Evolutionary conservation across 768 basidiomycete genomes (phyloP).

Genomic region (Tephrocybe sp.): DNA sequence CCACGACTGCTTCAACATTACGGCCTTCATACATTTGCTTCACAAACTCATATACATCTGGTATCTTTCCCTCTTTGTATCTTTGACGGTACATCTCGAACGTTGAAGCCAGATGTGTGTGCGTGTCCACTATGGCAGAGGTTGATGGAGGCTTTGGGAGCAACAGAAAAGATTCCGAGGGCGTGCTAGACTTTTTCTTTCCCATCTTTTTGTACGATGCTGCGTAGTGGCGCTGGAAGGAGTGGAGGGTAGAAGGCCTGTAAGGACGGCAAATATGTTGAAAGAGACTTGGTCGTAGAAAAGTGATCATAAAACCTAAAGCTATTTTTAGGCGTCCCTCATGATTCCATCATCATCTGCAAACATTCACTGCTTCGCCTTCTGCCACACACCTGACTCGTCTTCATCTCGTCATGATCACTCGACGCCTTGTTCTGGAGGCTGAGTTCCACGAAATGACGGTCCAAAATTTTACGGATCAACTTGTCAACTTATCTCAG

Average conservation of each 20-base stretch:
- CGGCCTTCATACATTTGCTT: constrained; percentile 55
- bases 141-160: constrained; percentile 34
- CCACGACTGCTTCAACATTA: constrained; percentile 66
- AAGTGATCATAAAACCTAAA: constrained; percentile 5
- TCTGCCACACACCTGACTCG: no score
- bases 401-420: no score
- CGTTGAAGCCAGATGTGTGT: constrained; percentile 80
- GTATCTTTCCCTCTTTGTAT: constrained; percentile 55
- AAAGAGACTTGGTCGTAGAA: constrained; percentile 1
- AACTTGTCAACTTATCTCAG: no score
- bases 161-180: constrained; percentile 33
- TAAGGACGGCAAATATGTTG: constrained; percentile 2
- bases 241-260: neutral
- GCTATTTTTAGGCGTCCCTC: constrained; percentile 2
- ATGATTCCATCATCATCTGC: no score
- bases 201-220: constrained; percentile 25
- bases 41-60: constrained; percentile 67
- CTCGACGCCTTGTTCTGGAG: no score
- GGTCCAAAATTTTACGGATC: no score
- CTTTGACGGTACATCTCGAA: constrained; percentile 58
- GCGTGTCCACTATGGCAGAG: constrained; percentile 69
- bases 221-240: neutral
- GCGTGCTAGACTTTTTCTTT: constrained; percentile 36
- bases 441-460: no score
- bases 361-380: no score